phyloP scores from a whole-genome alignment of 2,329 filamentous ascomycete genomes.

The Fusarium zealandicum region DNA sequence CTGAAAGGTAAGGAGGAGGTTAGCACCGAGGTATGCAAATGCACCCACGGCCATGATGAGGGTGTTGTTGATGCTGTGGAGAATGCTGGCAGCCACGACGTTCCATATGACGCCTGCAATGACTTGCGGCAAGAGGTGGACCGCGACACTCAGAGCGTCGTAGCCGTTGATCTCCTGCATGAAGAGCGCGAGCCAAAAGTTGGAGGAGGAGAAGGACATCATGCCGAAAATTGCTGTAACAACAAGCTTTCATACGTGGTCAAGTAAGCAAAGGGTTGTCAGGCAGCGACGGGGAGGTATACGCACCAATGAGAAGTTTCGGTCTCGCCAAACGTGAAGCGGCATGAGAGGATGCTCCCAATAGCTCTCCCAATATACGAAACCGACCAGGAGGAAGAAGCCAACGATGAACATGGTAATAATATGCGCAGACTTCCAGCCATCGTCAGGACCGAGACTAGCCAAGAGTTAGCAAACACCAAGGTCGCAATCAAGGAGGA shows the following conservation, averaged over 20 bases:
- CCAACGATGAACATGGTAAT: conserved; percentile 69
- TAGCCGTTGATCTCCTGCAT: conserved; percentile 65
- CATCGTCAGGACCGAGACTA: conserved; percentile 62
- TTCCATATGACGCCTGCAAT: conserved; percentile 70
- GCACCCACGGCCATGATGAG: conserved; percentile 60
- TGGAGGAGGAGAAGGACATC: conserved; percentile 65
- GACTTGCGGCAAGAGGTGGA: conserved; percentile 71
- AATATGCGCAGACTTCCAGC: conserved; percentile 69
- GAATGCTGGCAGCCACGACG: conserved; percentile 64
- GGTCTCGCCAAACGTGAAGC: conserved; percentile 64
- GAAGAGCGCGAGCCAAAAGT: conserved; percentile 71
- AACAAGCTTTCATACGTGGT: conserved; percentile 55
- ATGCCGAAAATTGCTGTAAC: conserved; percentile 65
- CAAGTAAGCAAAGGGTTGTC: conserved; percentile 1
- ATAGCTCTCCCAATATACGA: conserved; percentile 68
- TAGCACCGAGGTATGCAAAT: conserved; percentile 49
- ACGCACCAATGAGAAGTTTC: conserved; percentile 68
- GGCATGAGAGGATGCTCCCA: conserved; percentile 59
- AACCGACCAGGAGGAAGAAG: conserved; percentile 60
- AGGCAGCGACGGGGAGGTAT: neutral
- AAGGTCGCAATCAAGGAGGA: neutral
- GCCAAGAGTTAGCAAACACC: conserved; percentile 46
- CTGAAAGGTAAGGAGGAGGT: conserved; percentile 65
- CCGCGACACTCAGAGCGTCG: conserved; percentile 64
- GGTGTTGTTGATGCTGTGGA: conserved; percentile 71